phyloP scores from a whole-genome alignment of 1,284 basidiomycete species.

The Erythrobasidium hasegawianum region DNA sequence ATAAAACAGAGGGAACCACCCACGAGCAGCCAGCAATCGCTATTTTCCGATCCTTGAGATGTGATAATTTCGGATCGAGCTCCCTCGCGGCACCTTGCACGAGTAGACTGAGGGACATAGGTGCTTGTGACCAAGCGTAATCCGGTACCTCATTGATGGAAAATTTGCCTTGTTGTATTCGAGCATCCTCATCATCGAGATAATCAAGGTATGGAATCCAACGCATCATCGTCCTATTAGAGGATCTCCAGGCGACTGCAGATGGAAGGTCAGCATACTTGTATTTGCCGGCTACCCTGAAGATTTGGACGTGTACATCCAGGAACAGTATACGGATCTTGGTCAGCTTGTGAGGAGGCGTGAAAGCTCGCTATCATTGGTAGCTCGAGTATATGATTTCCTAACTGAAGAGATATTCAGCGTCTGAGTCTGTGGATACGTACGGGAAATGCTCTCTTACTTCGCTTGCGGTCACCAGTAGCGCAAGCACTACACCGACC shows the following conservation, averaged over 20 bases:
- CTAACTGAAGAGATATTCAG: too few species aligned
- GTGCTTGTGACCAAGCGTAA: not conserved
- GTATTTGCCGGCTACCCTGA: too few species aligned
- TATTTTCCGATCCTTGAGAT: not conserved
- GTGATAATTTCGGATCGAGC: not conserved
- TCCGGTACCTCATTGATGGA: not conserved
- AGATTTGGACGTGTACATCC: too few species aligned
- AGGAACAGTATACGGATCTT: too few species aligned
- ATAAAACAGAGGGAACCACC: not conserved
- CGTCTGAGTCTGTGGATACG: too few species aligned
- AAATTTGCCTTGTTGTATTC: not conserved
- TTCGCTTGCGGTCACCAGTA: too few species aligned
- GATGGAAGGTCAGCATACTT: too few species aligned
- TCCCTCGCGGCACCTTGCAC: not conserved
- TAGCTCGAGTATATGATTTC: too few species aligned
- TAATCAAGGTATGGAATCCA: not conserved
- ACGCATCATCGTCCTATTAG: not conserved
- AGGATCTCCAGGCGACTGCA: not conserved
- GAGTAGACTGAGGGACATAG: not conserved
- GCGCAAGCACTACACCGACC: too few species aligned
- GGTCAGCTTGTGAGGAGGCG: too few species aligned
- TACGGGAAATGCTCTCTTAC: too few species aligned
- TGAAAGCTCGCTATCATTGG: too few species aligned
- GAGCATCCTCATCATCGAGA: not conserved
- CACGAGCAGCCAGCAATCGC: not conserved